These are phyloP conservation scores for Xylariomycetidae sp. DNA, from an alignment of 2,329 filamentous ascomycete species.

Conservation along the genomic window DNA sequence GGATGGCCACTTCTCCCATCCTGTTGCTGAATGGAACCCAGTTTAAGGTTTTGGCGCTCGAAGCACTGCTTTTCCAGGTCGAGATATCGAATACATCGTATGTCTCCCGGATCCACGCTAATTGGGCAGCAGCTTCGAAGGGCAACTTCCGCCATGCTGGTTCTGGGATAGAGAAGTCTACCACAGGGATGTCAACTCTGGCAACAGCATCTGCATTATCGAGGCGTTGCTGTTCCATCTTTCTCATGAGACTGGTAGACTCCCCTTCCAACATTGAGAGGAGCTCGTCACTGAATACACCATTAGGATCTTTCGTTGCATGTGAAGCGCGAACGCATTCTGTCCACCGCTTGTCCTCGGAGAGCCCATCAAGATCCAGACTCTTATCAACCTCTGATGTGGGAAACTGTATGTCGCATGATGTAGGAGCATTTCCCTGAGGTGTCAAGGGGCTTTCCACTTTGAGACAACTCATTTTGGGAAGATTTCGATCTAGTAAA, in stretches of 20 bases:
- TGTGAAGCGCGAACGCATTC: background rate
- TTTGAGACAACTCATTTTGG: constrained; percentile 15
- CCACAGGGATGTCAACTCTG: constrained; percentile 21
- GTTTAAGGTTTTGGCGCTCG: constrained; percentile 15
- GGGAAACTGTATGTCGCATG: constrained; percentile 5
- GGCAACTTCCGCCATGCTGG: constrained; percentile 17
- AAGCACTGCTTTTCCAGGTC: constrained; percentile 10
- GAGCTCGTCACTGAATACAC: constrained; percentile 11
- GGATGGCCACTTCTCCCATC: constrained; percentile 9
- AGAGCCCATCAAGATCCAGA: constrained; percentile 13
- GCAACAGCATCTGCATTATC: constrained; percentile 20
- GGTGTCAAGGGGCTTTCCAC: constrained; percentile 23
- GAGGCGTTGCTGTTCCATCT: constrained; percentile 23
- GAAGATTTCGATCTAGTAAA: constrained; percentile 2
- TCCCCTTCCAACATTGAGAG: constrained; percentile 11
- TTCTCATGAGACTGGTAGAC: constrained; percentile 9
- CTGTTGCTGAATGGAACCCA: constrained; percentile 23
- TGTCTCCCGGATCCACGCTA: constrained; percentile 11
- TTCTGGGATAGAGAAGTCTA: constrained; percentile 23
- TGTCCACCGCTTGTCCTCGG: constrained; percentile 2
- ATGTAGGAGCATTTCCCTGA: constrained; percentile 10
- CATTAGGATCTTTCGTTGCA: constrained; percentile 2
- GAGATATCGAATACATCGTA: constrained; percentile 7
- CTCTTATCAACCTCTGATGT: constrained; percentile 7
- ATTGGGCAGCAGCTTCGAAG: constrained; percentile 10